phyloP scores from a whole-genome alignment of 257 asterid genomes.

The Capsicum chinense region DNA sequence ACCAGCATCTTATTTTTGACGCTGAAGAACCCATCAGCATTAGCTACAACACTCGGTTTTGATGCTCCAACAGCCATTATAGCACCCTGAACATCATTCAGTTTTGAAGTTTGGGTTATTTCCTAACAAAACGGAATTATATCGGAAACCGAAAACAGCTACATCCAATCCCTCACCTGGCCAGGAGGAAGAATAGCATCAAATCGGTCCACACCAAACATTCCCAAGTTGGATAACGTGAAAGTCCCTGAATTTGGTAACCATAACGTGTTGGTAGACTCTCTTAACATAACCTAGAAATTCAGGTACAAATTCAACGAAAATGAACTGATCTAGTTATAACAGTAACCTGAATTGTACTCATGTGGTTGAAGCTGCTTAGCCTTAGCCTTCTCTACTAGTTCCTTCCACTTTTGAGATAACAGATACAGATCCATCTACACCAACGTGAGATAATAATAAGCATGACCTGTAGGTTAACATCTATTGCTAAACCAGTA shows the following conservation, averaged over 20 bases:
- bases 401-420: slow-evolving; percentile 86
- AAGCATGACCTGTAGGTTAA: slow-evolving; percentile 16
- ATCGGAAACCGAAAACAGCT: background rate
- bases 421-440: slow-evolving; percentile 86
- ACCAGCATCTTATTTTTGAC: slow-evolving; percentile 85
- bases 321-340: background rate
- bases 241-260: slow-evolving; percentile 67
- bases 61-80: slow-evolving; percentile 98
- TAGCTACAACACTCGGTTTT: slow-evolving; percentile 68
- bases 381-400: slow-evolving; percentile 83
- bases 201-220: slow-evolving; percentile 95
- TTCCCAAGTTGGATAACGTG: slow-evolving; percentile 85
- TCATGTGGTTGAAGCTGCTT: slow-evolving; percentile 91
- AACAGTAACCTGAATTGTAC: slow-evolving; percentile 67
- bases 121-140: background rate
- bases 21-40: slow-evolving; percentile 74
- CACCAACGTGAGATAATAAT: slow-evolving; percentile 35
- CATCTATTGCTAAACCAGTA: background rate
- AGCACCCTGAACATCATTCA: slow-evolving; percentile 69
- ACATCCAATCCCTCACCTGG: slow-evolving; percentile 56
- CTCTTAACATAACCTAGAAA: background rate
- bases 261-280: background rate
- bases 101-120: background rate
- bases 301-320: background rate
- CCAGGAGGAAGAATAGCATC: slow-evolving; percentile 98